Percentiles rank a stretch among this genome's conserved stretches.
Conservation (phyloP, 495 filamentous ascomycete genomes). For the Penicillium bovifimosum region DNA sequence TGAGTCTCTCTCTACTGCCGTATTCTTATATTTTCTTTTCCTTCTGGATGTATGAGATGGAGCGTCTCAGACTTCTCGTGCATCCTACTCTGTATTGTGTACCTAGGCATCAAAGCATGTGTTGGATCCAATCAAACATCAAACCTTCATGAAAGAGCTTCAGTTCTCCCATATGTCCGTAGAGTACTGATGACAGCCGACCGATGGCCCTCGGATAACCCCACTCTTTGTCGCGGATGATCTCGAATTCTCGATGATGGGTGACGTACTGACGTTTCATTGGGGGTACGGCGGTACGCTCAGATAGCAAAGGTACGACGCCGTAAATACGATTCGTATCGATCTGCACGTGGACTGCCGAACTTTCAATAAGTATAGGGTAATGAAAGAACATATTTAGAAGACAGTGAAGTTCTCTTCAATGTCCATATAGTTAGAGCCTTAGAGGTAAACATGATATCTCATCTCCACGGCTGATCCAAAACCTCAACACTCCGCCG, state of each 20-base stretch:
- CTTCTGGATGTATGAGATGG: background rate
- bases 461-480: background rate
- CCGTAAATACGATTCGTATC: background rate
- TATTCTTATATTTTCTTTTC: background rate
- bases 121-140: constrained; percentile 9
- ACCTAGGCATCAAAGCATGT: constrained; percentile 19
- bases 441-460: background rate
- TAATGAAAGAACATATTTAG: background rate
- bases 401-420: background rate
- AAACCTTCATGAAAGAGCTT: background rate
- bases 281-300: constrained; percentile 12
- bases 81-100: constrained; percentile 20
- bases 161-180: background rate
- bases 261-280: constrained; percentile 12
- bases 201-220: constrained; percentile 16
- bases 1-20: background rate
- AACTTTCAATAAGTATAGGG: background rate
- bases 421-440: background rate
- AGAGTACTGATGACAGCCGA: background rate
- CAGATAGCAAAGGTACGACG: background rate
- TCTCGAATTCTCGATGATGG: constrained; percentile 1
- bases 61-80: background rate
- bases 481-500: constrained; percentile 2
- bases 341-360: constrained; percentile 8
- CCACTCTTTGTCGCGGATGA: constrained; percentile 16